phyloP scores from a whole-genome alignment of 192 early-diverging fungal species.

The Diversispora epigaea region DNA sequence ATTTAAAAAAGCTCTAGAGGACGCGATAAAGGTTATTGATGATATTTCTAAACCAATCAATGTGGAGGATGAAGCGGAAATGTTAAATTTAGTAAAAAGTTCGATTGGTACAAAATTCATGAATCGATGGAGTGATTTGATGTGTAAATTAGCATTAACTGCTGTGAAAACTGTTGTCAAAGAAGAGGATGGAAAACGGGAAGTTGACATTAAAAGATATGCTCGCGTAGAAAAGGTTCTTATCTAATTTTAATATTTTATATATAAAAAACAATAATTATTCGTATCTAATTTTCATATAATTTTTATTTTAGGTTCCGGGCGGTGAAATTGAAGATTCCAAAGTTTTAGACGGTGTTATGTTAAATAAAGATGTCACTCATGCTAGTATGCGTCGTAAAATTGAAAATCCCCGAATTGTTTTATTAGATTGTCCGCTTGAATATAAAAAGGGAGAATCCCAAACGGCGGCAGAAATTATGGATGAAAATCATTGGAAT shows the following conservation, averaged over 20 bases:
- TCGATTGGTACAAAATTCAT: conserved; percentile 97
- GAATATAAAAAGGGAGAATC: conserved; percentile 99
- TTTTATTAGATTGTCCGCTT: conserved; percentile 96
- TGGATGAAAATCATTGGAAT: conserved; percentile 95
- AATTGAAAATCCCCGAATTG: conserved; percentile 95
- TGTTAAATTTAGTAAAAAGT: conserved; percentile 88
- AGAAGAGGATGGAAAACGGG: conserved; percentile 69
- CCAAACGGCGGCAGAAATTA: conserved; percentile 98
- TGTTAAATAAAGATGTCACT: conserved; percentile 99
- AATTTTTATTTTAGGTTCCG: conserved; percentile 64
- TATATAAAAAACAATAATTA: not conserved
- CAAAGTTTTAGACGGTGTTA: conserved; percentile 92
- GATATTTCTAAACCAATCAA: conserved; percentile 84
- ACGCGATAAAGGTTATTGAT: conserved; percentile 82
- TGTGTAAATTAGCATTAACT: conserved; percentile 94
- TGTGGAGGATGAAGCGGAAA: conserved; percentile 79
- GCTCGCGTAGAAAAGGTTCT: conserved; percentile 93
- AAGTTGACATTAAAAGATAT: conserved; percentile 98
- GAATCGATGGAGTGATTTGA: conserved; percentile 92
- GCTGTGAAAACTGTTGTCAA: conserved; percentile 90
- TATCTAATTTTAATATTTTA: not conserved
- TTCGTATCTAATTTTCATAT: not conserved
- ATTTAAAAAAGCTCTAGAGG: conserved; percentile 92
- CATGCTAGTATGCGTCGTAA: conserved; percentile 95
- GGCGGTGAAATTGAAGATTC: conserved; percentile 98